Conservation (phyloP, 2,329 filamentous ascomycete genomes). For the Simplicillium aogashimaense region DNA sequence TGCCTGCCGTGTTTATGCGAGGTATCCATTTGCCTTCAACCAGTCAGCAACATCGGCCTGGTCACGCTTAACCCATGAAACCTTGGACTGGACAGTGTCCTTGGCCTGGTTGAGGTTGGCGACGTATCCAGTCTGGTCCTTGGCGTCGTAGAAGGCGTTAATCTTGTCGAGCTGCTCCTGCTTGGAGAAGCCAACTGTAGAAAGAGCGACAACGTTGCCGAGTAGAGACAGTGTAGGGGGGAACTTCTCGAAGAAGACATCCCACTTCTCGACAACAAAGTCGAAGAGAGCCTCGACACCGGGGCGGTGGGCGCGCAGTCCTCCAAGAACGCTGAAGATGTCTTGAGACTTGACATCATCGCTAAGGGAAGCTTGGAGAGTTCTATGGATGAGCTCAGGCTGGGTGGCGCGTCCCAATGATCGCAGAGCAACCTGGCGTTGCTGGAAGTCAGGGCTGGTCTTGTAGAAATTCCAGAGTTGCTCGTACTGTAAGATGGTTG, state of each 20-base stretch:
- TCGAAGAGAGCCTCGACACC: conserved; percentile 73
- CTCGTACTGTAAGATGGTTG: neutral
- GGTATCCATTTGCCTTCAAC: conserved; percentile 23
- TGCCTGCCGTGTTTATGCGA: conserved; percentile 7
- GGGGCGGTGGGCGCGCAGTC: conserved; percentile 64
- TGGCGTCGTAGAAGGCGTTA: conserved; percentile 68
- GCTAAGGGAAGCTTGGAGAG: conserved; percentile 64
- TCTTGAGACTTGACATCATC: conserved; percentile 89
- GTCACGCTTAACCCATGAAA: conserved; percentile 71
- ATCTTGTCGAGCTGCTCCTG: conserved; percentile 67
- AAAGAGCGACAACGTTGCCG: conserved; percentile 72
- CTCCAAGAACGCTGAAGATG: conserved; percentile 78
- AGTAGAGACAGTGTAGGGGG: conserved; percentile 83
- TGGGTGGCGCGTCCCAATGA: conserved; percentile 69
- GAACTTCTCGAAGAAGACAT: conserved; percentile 67
- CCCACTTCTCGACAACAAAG: conserved; percentile 86
- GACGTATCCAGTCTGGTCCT: conserved; percentile 79
- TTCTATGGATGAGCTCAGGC: conserved; percentile 71
- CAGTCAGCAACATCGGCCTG: conserved; percentile 58
- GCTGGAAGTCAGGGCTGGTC: conserved; percentile 38
- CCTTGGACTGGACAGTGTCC: conserved; percentile 77
- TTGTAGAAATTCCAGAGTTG: neutral
- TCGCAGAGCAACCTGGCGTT: conserved; percentile 85
- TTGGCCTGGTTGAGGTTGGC: conserved; percentile 82
- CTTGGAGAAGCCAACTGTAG: conserved; percentile 70